Percentiles rank a stretch among this genome's conserved stretches.
Evolutionary conservation across 768 basidiomycete species (phyloP).

Genomic region (Tulasnella sp.): DNA sequence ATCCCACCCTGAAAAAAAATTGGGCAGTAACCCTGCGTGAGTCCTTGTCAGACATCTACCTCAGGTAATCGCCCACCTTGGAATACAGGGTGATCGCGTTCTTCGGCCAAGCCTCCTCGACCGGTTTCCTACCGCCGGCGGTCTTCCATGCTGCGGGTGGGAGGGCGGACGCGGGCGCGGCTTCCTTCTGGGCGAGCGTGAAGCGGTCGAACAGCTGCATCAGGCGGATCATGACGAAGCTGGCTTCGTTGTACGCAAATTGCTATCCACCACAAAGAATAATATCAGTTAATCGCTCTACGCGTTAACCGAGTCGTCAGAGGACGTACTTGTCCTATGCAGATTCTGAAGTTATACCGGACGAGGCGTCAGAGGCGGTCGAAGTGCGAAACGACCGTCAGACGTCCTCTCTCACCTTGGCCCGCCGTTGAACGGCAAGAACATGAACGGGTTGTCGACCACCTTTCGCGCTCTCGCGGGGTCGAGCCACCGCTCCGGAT

Average conservation of each 20-base stretch:
- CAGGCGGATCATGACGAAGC: slow-evolving; percentile 37
- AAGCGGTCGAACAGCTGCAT: slow-evolving; percentile 34
- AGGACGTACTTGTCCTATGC: slow-evolving; percentile 25
- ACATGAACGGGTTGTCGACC: slow-evolving; percentile 26
- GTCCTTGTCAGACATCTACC: not conserved
- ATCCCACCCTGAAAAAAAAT: slow-evolving; percentile 10
- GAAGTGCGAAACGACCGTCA: no score
- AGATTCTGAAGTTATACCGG: not conserved
- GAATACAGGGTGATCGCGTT: slow-evolving; percentile 30
- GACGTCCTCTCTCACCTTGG: no score
- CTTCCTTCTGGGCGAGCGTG: slow-evolving; percentile 30
- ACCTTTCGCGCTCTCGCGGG: not conserved
- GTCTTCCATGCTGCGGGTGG: slow-evolving; percentile 34
- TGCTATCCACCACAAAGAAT: slow-evolving; percentile 26
- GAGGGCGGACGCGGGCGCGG: slow-evolving; percentile 3
- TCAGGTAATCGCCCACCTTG: slow-evolving; percentile 23
- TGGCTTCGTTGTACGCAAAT: slow-evolving; percentile 37
- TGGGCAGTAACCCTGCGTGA: not conserved
- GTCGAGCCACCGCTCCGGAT: slow-evolving; percentile 44
- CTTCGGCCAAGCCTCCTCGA: slow-evolving; percentile 34
- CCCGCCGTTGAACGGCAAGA: slow-evolving; percentile 34
- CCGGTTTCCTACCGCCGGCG: slow-evolving; percentile 1
- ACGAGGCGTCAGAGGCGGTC: no score
- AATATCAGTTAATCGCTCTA: no score
- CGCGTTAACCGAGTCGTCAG: no score